These are phyloP conservation scores for Penicillium malachiteum DNA, from an alignment of 495 filamentous ascomycete species.

Conservation along the genomic window DNA sequence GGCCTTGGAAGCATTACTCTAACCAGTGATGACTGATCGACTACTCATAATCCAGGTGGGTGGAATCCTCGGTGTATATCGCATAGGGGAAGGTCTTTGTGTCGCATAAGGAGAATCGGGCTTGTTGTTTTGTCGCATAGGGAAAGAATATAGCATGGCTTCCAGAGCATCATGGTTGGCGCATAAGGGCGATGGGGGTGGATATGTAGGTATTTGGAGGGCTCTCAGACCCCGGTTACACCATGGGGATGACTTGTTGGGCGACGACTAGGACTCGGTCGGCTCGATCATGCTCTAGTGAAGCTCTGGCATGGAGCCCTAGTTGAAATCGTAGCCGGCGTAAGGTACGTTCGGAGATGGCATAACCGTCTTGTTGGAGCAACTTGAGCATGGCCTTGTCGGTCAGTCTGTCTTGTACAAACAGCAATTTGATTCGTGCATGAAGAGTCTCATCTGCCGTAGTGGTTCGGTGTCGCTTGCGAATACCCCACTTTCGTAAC, in stretches of 20 bases:
- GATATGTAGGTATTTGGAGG: background rate
- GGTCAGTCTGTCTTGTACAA: slow-evolving; percentile 25
- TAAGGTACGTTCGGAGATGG: slow-evolving; percentile 28
- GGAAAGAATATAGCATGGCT: slow-evolving; percentile 2
- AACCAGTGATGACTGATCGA: slow-evolving; percentile 10
- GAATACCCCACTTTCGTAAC: slow-evolving; percentile 32
- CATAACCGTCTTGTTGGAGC: slow-evolving; percentile 27
- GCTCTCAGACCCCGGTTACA: background rate
- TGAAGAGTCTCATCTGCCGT: slow-evolving; percentile 28
- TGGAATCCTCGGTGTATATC: background rate
- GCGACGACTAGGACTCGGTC: slow-evolving; percentile 6
- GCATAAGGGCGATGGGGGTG: slow-evolving; percentile 2
- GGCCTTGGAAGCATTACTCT: background rate
- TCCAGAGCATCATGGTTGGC: slow-evolving; percentile 2
- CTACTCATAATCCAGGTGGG: slow-evolving; percentile 3
- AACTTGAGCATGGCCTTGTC: slow-evolving; percentile 31
- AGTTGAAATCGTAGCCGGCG: slow-evolving; percentile 27
- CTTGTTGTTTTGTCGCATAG: slow-evolving; percentile 14
- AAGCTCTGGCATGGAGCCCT: slow-evolving; percentile 25
- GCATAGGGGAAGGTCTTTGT: background rate
- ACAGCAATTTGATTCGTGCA: slow-evolving; percentile 27
- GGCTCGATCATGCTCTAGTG: slow-evolving; percentile 16
- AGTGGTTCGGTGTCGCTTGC: slow-evolving; percentile 29
- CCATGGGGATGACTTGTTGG: background rate
- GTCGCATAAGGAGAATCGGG: slow-evolving; percentile 4